phyloP scores from a whole-genome alignment of 1,284 basidiomycete genomes.

The Trametes polyzona region DNA sequence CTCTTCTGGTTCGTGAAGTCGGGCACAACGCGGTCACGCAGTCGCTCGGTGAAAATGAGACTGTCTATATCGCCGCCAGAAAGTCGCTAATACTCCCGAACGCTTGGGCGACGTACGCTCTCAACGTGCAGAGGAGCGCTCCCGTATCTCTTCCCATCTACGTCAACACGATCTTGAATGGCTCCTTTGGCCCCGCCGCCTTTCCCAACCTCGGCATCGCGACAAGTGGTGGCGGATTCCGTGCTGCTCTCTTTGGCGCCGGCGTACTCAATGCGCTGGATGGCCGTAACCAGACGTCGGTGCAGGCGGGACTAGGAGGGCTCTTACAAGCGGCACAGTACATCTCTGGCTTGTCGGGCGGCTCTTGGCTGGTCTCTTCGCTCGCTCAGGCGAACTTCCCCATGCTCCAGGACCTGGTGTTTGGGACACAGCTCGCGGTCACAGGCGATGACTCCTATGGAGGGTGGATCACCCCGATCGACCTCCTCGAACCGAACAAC shows the following conservation, averaged over 20 bases:
- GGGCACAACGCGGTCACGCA: constrained; percentile 25
- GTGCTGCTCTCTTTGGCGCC: constrained; percentile 54
- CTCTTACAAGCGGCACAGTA: constrained; percentile 52
- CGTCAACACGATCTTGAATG: constrained; percentile 39
- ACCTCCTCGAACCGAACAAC: constrained; percentile 25
- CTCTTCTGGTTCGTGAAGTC: constrained; percentile 26
- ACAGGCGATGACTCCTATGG: constrained; percentile 8
- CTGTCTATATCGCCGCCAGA: constrained; percentile 29
- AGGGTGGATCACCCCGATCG: constrained; percentile 29
- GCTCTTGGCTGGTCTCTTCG: constrained; percentile 34
- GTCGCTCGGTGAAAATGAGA: constrained; percentile 31
- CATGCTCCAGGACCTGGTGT: constrained; percentile 29
- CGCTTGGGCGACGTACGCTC: constrained; percentile 36
- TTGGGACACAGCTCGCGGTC: constrained; percentile 16
- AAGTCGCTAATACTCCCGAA: constrained; percentile 27
- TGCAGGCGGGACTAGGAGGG: constrained; percentile 48
- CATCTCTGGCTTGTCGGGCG: constrained; percentile 48
- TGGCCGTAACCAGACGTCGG: constrained; percentile 47
- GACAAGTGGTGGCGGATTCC: constrained; percentile 50
- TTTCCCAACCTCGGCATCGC: constrained; percentile 47
- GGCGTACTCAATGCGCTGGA: constrained; percentile 55
- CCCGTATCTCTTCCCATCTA: constrained; percentile 36
- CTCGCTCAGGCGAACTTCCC: constrained; percentile 35
- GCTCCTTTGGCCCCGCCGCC: constrained; percentile 16
- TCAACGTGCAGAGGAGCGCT: constrained; percentile 35